Evolutionary conservation across 106 monocot genomes (phyloP).

Genomic region (Alisma plantagoaquatica): DNA sequence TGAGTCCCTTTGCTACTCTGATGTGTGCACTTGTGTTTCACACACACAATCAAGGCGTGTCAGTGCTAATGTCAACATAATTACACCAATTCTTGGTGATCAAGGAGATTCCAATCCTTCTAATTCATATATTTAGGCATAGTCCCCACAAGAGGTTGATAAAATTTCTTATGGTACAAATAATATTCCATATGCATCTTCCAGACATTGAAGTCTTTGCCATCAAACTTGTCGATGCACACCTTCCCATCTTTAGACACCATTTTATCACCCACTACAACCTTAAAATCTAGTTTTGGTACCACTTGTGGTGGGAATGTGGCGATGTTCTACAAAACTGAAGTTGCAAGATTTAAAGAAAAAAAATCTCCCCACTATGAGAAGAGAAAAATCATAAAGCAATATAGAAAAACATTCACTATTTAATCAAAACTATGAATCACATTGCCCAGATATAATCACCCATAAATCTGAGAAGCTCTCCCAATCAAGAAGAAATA

Average conservation of each 20-base stretch:
- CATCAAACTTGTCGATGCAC: constrained; percentile 1
- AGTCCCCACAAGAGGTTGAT: neutral
- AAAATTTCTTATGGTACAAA: constrained; percentile 6
- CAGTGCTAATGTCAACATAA: neutral
- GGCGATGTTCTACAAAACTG: too few species aligned
- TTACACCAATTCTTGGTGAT: neutral
- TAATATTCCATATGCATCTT: constrained; percentile 10
- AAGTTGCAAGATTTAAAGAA: too few species aligned
- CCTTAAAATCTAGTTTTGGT: neutral
- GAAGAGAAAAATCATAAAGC: too few species aligned
- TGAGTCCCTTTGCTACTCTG: too few species aligned
- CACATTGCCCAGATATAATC: too few species aligned
- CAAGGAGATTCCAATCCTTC: constrained; percentile 4
- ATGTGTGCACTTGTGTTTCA: too few species aligned
- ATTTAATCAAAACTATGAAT: too few species aligned
- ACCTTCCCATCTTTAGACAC: neutral
- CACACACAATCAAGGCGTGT: too few species aligned
- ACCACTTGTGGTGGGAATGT: neutral
- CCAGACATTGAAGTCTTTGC: constrained; percentile 1
- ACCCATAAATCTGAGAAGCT: too few species aligned
- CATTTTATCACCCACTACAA: neutral
- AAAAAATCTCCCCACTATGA: too few species aligned
- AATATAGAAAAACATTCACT: too few species aligned
- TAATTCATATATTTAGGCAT: constrained; percentile 1
- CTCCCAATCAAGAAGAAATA: too few species aligned